phyloP scores from a whole-genome alignment of 345 rosid species.

The Rhodamnia rubescens region DNA sequence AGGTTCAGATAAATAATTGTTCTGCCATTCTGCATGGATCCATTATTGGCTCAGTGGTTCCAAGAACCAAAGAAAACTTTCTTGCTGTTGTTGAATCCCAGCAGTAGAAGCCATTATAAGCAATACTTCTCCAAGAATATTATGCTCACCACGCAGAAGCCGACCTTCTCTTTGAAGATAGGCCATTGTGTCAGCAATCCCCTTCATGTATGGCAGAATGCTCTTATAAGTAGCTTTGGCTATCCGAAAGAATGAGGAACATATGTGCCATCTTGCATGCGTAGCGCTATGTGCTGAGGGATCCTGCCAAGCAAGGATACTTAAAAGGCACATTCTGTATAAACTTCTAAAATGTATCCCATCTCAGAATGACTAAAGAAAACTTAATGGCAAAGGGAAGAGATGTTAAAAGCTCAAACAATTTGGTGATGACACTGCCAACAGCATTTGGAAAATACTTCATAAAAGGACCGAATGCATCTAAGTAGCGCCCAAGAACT shows the following conservation, averaged over 20 bases:
- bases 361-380: not conserved
- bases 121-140: slow-evolving; percentile 93
- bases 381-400: slow-evolving; percentile 79
- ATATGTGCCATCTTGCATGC: slow-evolving; percentile 82
- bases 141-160: slow-evolving; percentile 81
- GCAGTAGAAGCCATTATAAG: slow-evolving; percentile 94
- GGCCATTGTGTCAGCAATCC: slow-evolving; percentile 87
- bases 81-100: slow-evolving; percentile 95
- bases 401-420: slow-evolving; percentile 80
- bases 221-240: slow-evolving; percentile 88
- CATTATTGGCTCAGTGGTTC: slow-evolving; percentile 93
- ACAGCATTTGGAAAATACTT: slow-evolving; percentile 73
- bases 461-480: slow-evolving; percentile 77
- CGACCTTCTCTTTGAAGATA: slow-evolving; percentile 77
- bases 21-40: slow-evolving; percentile 81
- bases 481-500: slow-evolving; percentile 65
- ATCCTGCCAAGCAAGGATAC: slow-evolving; percentile 46
- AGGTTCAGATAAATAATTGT: slow-evolving; percentile 77
- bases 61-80: slow-evolving; percentile 87
- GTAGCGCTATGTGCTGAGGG: slow-evolving; percentile 65
- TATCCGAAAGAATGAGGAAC: slow-evolving; percentile 79
- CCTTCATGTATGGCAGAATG: slow-evolving; percentile 95
- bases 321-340: not conserved
- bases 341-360: not conserved
- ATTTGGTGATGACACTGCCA: slow-evolving; percentile 75